phyloP scores from a whole-genome alignment of 2,329 filamentous ascomycete genomes.

The Dothistroma pini region DNA sequence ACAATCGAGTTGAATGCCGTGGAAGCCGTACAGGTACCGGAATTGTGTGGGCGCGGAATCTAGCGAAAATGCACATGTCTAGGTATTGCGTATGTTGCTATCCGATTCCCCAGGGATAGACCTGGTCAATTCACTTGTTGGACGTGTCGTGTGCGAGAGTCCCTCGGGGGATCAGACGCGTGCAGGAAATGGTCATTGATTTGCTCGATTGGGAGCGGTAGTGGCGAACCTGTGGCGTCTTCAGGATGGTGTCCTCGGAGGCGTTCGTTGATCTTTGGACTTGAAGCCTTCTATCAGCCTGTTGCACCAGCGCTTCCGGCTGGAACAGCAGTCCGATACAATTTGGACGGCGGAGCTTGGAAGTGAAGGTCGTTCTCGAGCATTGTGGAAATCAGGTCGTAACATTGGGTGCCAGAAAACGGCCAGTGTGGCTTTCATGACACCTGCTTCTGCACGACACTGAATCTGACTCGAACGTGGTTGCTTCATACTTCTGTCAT shows the following conservation, averaged over 20 bases:
- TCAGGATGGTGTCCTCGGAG: background rate
- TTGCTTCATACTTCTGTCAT: constrained; percentile 1
- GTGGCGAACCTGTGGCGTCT: constrained; percentile 18
- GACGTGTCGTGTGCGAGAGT: constrained; percentile 1
- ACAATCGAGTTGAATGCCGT: background rate
- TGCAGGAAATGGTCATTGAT: background rate
- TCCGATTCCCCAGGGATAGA: background rate
- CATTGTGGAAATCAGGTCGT: constrained; percentile 2
- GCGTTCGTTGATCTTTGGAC: constrained; percentile 8
- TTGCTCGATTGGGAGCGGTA: constrained; percentile 2
- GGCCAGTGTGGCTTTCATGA: background rate
- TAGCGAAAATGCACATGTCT: constrained; percentile 1
- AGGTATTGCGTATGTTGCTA: background rate
- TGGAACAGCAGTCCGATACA: constrained; percentile 11
- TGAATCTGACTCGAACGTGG: background rate
- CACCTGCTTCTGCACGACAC: constrained; percentile 3
- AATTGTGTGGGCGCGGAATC: background rate
- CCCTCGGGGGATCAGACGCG: constrained; percentile 1
- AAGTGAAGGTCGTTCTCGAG: background rate
- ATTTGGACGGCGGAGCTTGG: constrained; percentile 1
- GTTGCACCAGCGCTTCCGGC: constrained; percentile 21
- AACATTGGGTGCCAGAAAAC: constrained; percentile 5
- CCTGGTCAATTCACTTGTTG: background rate
- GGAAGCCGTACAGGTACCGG: constrained; percentile 3
- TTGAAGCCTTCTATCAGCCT: constrained; percentile 8